A percentile compares a stretch with the other conserved stretches of the same genome.
phyloP scores from a whole-genome alignment of 768 basidiomycete species.

The Suillus bovinus region DNA sequence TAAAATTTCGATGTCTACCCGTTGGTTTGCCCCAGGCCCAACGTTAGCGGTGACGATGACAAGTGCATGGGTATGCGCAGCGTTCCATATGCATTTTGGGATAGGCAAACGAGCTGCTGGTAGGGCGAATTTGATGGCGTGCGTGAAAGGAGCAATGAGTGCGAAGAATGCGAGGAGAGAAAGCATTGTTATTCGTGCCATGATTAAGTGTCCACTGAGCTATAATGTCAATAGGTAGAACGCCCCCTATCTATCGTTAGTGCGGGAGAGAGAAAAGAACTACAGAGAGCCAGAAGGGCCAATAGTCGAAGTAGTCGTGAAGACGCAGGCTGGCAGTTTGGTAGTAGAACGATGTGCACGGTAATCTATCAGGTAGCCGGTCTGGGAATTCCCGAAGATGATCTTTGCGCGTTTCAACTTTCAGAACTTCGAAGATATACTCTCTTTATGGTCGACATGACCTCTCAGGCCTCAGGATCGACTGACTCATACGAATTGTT shows the following conservation, averaged over 20 bases:
- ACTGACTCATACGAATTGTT: neutral
- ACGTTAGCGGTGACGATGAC: slow-evolving; percentile 97
- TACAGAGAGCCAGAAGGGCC: neutral
- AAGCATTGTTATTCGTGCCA: slow-evolving; percentile 8
- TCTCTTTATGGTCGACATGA: neutral
- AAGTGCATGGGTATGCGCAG: slow-evolving; percentile 80
- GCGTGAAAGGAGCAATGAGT: slow-evolving; percentile 27
- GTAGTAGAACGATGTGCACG: neutral
- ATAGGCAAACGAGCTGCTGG: slow-evolving; percentile 71
- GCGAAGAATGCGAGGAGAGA: slow-evolving; percentile 30
- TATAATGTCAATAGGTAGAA: neutral
- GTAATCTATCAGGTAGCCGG: too few species aligned
- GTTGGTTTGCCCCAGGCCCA: slow-evolving; percentile 69
- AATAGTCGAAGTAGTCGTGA: neutral
- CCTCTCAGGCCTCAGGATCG: neutral
- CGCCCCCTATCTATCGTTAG: neutral
- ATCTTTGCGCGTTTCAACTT: too few species aligned
- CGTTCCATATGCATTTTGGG: slow-evolving; percentile 94
- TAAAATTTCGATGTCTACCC: slow-evolving; percentile 92
- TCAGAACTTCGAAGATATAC: too few species aligned
- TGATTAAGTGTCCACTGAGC: neutral
- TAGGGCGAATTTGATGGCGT: slow-evolving; percentile 86
- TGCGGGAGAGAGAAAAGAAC: neutral
- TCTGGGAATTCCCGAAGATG: too few species aligned
- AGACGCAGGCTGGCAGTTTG: neutral